Percentiles rank a stretch among this genome's conserved stretches.
Evolutionary conservation across 2,329 filamentous ascomycete species (phyloP).

Genomic region (Colletotrichum camelliae): DNA sequence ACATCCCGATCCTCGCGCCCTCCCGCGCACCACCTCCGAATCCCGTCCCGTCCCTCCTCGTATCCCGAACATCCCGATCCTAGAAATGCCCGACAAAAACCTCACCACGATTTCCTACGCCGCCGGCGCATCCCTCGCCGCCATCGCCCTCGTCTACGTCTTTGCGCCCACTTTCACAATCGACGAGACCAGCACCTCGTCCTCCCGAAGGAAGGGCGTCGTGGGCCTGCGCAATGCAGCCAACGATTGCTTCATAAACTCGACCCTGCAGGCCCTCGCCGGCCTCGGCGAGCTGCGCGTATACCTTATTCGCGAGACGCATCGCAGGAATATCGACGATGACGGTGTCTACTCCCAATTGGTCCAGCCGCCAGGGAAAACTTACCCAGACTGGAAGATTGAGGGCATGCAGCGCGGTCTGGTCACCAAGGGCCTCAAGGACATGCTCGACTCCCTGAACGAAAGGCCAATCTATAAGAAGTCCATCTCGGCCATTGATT

Average conservation of each 20-base stretch:
- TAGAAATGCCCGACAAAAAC: conserved; percentile 78
- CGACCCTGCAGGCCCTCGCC: conserved; percentile 89
- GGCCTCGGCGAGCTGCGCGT: conserved; percentile 87
- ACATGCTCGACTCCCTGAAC: conserved; percentile 90
- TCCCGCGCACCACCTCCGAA: background rate
- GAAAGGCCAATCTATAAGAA: conserved; percentile 94
- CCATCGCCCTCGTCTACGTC: conserved; percentile 94
- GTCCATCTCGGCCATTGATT: conserved; percentile 85
- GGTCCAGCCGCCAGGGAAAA: conserved; percentile 51
- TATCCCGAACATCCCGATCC: conserved; percentile 1
- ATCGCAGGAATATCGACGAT: conserved; percentile 82
- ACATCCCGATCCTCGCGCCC: background rate
- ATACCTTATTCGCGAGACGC: conserved; percentile 91
- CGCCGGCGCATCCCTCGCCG: conserved; percentile 92
- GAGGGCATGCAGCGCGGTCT: conserved; percentile 78
- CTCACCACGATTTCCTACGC: conserved; percentile 90
- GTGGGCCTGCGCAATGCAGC: conserved; percentile 90
- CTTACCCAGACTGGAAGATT: conserved; percentile 64
- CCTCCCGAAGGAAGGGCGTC: conserved; percentile 81
- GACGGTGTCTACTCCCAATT: conserved; percentile 74
- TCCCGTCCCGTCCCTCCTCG: background rate
- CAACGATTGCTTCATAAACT: conserved; percentile 98
- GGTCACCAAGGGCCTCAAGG: conserved; percentile 87
- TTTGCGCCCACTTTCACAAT: conserved; percentile 98
- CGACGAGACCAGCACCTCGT: conserved; percentile 76